Evolutionary conservation across 2,329 filamentous ascomycete genomes (phyloP), one percentile per base, ranked within the genome.

Genomic region (Aspergillus sp.): DNA sequence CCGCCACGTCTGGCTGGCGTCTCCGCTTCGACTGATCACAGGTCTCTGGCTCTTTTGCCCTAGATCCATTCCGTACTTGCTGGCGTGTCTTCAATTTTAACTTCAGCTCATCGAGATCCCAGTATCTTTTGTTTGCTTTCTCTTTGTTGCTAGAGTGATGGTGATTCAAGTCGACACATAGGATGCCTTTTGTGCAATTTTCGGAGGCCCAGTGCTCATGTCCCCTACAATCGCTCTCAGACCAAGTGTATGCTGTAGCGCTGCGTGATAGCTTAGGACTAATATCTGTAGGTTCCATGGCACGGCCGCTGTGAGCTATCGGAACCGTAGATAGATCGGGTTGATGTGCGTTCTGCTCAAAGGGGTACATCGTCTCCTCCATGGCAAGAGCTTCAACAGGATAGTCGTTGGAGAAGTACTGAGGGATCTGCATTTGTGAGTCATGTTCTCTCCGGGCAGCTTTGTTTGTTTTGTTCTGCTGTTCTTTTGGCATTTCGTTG

Each of bases 21-120:
- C 17, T 12, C 17, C 37, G n/a, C 19, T 20, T 39, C 10, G 4
- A 19, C 7, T 12, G 19, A 39, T 19, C 10, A 3, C 37, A 20
- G 7, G 37, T 3, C 17, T 39, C 15, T 19, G 4, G 17, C 10
- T 39, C 33, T 35, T 17, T n/a, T 12, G 10, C 25, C 12, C 10
- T 19, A 19, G 17, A 12, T 39, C 19, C 5, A 5, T 39, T 17
- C 7, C 17, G 37, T 20, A 3, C 9, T 19, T 39, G 15, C 37
- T 39, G 37, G 37, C 17, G 19, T 12, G 22, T 39, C 17, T 13
- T 10, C 32, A 62, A 41, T 9, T 60, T 33, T 2, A 5, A 5
- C 46, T 57, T 55, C 30, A 65, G 47, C n/a, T 63, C 55, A 6
- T 61, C 49, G 5, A 64, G 45, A 37, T 46, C 56, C 53, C 51